Conservation (phyloP, 495 filamentous ascomycete species). For the Bryoglossum gracile region DNA sequence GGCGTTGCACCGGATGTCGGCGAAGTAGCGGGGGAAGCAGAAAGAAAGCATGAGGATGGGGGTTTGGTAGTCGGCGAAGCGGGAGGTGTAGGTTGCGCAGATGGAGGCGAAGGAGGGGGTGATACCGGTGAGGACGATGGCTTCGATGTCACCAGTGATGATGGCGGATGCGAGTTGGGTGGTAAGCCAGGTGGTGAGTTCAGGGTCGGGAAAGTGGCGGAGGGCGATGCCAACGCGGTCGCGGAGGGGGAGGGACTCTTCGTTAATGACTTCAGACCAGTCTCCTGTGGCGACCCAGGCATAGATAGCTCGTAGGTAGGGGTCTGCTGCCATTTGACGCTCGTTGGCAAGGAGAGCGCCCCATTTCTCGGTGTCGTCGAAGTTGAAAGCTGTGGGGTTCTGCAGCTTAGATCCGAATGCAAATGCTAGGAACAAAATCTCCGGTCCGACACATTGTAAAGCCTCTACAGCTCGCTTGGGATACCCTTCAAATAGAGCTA, state of each 20-base stretch:
- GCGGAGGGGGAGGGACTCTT: slow-evolving; percentile 72
- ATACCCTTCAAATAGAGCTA: slow-evolving; percentile 68
- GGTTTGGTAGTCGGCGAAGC: slow-evolving; percentile 84
- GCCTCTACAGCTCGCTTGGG: slow-evolving; percentile 48
- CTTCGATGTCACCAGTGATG: slow-evolving; percentile 75
- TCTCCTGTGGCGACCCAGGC: slow-evolving; percentile 82
- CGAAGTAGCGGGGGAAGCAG: slow-evolving; percentile 73
- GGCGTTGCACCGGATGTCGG: slow-evolving; percentile 63
- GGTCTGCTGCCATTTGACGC: slow-evolving; percentile 47
- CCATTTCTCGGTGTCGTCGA: slow-evolving; percentile 23
- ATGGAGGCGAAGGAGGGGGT: slow-evolving; percentile 71
- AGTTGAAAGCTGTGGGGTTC: slow-evolving; percentile 2
- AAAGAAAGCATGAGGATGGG: slow-evolving; percentile 78
- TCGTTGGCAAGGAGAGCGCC: slow-evolving; percentile 45
- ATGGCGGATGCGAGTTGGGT: slow-evolving; percentile 55
- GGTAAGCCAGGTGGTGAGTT: slow-evolving; percentile 66
- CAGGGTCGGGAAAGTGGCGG: slow-evolving; percentile 71
- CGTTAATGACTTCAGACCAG: slow-evolving; percentile 76
- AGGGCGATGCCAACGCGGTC: slow-evolving; percentile 84
- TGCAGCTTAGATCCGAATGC: slow-evolving; percentile 33
- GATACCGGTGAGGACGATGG: slow-evolving; percentile 81
- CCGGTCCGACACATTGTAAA: slow-evolving; percentile 41
- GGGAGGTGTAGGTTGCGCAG: slow-evolving; percentile 79
- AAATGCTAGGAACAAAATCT: slow-evolving; percentile 45
- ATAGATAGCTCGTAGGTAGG: slow-evolving; percentile 86